These are phyloP conservation scores for Eutreptiella sp. DNA, from an alignment of 208 protist genomes.

Conservation along the genomic window DNA sequence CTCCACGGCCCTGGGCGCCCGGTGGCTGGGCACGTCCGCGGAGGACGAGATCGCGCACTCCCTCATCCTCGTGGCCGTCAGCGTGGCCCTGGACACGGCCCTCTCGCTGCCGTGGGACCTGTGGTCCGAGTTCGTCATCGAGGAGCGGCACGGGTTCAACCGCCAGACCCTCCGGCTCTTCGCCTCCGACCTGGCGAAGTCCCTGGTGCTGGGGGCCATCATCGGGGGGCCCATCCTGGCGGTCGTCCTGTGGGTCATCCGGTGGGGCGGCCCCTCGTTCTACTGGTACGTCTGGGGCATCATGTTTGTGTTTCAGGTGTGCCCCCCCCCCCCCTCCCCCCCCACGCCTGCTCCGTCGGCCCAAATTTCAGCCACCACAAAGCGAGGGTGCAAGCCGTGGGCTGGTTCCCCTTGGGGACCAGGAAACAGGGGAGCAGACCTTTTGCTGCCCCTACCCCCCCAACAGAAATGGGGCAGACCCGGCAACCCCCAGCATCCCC, in stretches of 20 bases:
- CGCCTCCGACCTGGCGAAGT: constrained; percentile 55
- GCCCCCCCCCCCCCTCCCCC: too few relatives aligned
- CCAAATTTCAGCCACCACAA: too few relatives aligned
- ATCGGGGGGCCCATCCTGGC: constrained; percentile 47
- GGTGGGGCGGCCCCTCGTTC: constrained; percentile 60
- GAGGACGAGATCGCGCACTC: constrained; percentile 60
- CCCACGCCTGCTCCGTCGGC: too few relatives aligned
- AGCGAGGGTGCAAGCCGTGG: too few relatives aligned
- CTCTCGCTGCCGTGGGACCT: constrained; percentile 56
- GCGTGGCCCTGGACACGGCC: constrained; percentile 42
- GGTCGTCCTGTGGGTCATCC: constrained; percentile 55
- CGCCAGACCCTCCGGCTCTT: constrained; percentile 62
- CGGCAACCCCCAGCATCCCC: too few relatives aligned
- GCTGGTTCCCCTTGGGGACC: too few relatives aligned
- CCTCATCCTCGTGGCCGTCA: constrained; percentile 37
- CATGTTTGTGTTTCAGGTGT: constrained; percentile 1
- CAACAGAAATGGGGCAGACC: too few relatives aligned
- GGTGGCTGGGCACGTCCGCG: too few relatives aligned
- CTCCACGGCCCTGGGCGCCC: too few relatives aligned
- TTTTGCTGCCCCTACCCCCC: too few relatives aligned
- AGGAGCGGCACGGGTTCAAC: constrained; percentile 74
- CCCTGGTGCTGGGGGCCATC: constrained; percentile 44
- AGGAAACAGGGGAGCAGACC: too few relatives aligned
- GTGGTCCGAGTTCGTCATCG: constrained; percentile 69
- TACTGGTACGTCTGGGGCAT: constrained; percentile 60